Percentiles rank a stretch among this genome's conserved stretches.
These are phyloP conservation scores for Vitis amurensis DNA, from an alignment of 164 flowering plant genomes.

Conservation along the genomic window DNA sequence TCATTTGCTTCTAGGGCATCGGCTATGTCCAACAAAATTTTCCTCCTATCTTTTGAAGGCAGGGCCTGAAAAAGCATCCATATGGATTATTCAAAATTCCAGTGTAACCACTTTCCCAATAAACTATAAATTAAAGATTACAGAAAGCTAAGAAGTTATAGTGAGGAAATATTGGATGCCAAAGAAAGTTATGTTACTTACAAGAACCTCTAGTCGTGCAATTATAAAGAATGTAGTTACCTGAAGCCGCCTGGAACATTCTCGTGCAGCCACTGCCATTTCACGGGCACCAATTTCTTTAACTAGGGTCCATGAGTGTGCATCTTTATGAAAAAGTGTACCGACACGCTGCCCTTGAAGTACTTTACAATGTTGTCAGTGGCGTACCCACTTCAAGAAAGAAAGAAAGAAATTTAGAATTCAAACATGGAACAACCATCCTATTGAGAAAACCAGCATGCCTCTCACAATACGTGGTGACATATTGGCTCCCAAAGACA, in stretches of 20 bases:
- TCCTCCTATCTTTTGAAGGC: conserved; percentile 57
- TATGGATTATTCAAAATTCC: background rate
- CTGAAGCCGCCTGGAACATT: conserved; percentile 81
- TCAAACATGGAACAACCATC: background rate
- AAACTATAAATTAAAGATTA: background rate
- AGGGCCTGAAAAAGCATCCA: conserved; percentile 45
- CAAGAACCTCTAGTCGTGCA: background rate
- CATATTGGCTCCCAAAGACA: no score
- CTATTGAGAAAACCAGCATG: background rate
- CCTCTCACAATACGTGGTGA: no score
- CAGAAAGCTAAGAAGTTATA: background rate
- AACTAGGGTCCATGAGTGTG: conserved; percentile 49
- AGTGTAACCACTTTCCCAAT: background rate
- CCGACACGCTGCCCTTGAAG: conserved; percentile 69
- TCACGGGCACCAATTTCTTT: conserved; percentile 61
- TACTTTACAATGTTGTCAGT: conserved; percentile 58
- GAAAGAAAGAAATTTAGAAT: conserved; percentile 10
- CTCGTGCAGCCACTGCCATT: conserved; percentile 91
- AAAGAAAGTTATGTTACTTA: background rate
- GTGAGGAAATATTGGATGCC: background rate
- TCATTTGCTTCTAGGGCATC: conserved; percentile 77
- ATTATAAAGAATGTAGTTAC: conserved; percentile 28
- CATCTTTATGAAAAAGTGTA: conserved; percentile 82
- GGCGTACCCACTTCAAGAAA: conserved; percentile 62
- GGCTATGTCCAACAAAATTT: conserved; percentile 74